Conservation (phyloP, 257 asterid genomes). For the Solanum appendiculatum region DNA sequence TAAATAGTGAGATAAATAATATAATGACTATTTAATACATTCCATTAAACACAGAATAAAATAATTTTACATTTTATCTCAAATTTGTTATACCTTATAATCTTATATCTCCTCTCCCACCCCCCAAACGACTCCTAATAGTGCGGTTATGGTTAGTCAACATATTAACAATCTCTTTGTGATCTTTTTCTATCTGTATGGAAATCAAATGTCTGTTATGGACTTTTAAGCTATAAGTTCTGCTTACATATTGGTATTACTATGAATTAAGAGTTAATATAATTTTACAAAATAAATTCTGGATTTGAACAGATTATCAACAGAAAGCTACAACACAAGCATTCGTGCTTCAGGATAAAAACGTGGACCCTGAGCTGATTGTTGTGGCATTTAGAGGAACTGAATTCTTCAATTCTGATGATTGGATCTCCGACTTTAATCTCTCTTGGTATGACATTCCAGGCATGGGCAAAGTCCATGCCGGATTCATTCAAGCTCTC, state of each 20-base stretch:
- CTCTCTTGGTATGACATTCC: conserved; percentile 30
- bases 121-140: too few relatives aligned
- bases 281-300: neutral
- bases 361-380: conserved; percentile 11
- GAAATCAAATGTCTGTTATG: neutral
- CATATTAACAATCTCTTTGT: neutral
- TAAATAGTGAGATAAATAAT: too few relatives aligned
- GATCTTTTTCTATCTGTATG: neutral
- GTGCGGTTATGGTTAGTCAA: neutral
- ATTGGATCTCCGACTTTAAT: conserved; percentile 41
- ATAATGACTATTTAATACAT: too few relatives aligned
- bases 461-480: conserved; percentile 32
- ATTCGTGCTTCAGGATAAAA: conserved; percentile 26
- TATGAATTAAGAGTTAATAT: too few relatives aligned
- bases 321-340: conserved; percentile 25
- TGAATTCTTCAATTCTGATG: conserved; percentile 24
- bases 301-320: neutral
- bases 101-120: too few relatives aligned
- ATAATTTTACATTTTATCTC: too few relatives aligned
- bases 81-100: too few relatives aligned
- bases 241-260: too few relatives aligned
- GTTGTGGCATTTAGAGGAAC: conserved; percentile 48
- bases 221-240: neutral
- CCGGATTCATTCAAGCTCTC: conserved; percentile 51
- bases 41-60: too few relatives aligned